Conservation (phyloP, 768 basidiomycete species). For the Boletus reticulatus region DNA sequence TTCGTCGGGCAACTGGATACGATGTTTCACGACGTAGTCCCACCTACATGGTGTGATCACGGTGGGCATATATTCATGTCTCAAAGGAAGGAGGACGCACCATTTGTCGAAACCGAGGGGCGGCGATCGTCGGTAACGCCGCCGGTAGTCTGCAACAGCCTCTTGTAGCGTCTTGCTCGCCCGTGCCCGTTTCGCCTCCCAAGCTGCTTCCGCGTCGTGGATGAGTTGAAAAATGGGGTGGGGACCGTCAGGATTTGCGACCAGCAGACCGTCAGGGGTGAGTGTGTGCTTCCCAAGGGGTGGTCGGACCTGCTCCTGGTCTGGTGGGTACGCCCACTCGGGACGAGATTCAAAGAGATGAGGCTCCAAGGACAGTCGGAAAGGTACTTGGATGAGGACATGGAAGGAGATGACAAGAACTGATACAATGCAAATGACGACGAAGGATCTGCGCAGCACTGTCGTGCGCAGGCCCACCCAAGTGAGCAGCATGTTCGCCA, state of each 20-base stretch:
- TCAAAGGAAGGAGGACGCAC: constrained; percentile 15
- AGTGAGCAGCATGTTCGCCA: not conserved
- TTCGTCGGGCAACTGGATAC: constrained; percentile 43
- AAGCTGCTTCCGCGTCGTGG: constrained; percentile 33
- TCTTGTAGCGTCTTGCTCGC: constrained; percentile 37
- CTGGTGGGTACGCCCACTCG: not conserved
- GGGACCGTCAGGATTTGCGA: constrained; percentile 32
- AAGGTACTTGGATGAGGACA: not conserved
- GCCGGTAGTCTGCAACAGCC: constrained; percentile 38
- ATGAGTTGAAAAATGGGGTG: constrained; percentile 47
- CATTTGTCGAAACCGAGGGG: constrained; percentile 44
- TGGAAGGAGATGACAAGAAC: not conserved
- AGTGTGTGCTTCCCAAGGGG: constrained; percentile 18
- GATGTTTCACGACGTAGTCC: constrained; percentile 39
- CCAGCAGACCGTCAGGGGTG: constrained; percentile 29
- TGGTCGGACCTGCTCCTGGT: not conserved
- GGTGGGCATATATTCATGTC: not conserved
- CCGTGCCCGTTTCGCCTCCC: constrained; percentile 33
- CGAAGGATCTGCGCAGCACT: not conserved
- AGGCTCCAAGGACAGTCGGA: not conserved
- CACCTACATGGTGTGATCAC: constrained; percentile 35
- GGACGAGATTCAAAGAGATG: not conserved
- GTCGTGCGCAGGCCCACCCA: not conserved
- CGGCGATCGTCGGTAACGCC: constrained; percentile 33
- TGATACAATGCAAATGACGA: not conserved